Base-by-base conservation (phyloP, 306 rosid species). In the Cicer judaicum region DNA sequence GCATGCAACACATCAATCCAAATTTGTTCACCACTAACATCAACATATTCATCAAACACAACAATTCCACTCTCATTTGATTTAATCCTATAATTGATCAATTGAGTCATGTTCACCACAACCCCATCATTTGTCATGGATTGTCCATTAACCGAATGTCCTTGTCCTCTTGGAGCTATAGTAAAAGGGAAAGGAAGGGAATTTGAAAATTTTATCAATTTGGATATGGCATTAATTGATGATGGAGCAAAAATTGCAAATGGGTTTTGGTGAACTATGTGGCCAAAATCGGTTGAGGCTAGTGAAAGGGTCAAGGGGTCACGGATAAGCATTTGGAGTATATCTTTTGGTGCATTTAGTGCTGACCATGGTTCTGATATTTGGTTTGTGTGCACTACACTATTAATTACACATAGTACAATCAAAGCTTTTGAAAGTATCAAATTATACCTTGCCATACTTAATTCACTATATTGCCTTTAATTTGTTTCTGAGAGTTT, bases 81-180 rank as follows among this genome's bases (percentile, higher is more conserved):
- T 69, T 70, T 50, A 2, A 40, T 16, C 5, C 42, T 46, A 0
- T 7, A 78, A 29, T 7, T 21, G 24, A 21, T 80, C 67, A 94
- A 38, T 1, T 76, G 52, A 0, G 88, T 81, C 99, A 95, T 92
- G 21, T 92, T 90, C 46, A 95, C 82, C 53, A 92, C 98, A n/a
- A 95, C 55, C 3, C 99, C 99, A 7, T 73, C 73, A 21, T 8
- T 21, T 18, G 96, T 72, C 89, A 86, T 83, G 54, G 92, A 68
- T 55, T 95, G 98, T n/a, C 98, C 99, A 0, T 79, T 80, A n/a
- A 83, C 83, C 0, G 96, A 95, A 74, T 95, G 99, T 1, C 75
- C 98, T 11, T 82, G 91, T 5, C 99, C 99, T 72, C 92, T 81
- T 1, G 93, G 86, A 0, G 94, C 96, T 5, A 92, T 50, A 5